Conservation (phyloP, 768 basidiomycete species). For the Kwoniella mangroviensis region DNA sequence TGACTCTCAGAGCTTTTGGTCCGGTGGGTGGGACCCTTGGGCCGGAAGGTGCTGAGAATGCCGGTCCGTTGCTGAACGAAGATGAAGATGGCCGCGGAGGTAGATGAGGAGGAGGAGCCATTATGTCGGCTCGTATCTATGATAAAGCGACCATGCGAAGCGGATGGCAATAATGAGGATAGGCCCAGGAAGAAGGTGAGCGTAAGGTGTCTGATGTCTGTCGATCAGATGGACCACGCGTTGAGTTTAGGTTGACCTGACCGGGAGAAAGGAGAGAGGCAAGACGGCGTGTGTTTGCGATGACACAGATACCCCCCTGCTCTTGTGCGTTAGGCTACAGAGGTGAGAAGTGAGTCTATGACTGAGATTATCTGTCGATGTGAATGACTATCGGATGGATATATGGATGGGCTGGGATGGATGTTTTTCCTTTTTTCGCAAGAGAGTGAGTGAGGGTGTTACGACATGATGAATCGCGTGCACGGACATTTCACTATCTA, state of each 20-base stretch:
- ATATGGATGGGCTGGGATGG: too few relatives aligned
- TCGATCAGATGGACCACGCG: not conserved
- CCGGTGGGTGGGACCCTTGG: conserved; percentile 29
- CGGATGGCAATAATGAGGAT: not conserved
- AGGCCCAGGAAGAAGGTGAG: too few relatives aligned
- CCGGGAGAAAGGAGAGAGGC: not conserved
- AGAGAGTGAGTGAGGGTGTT: too few relatives aligned
- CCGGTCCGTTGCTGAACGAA: too few relatives aligned
- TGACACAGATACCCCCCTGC: too few relatives aligned
- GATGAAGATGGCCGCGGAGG: not conserved
- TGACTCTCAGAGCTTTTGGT: conserved; percentile 26
- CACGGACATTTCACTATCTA: too few relatives aligned
- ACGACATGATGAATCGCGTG: too few relatives aligned
- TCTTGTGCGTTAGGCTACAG: too few relatives aligned
- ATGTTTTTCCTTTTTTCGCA: too few relatives aligned
- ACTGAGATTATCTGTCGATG: too few relatives aligned
- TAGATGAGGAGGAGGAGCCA: conserved; percentile 24
- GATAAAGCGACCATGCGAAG: conserved; percentile 2
- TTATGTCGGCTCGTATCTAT: conserved; percentile 12
- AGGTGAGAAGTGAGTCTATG: too few relatives aligned
- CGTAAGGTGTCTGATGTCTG: not conserved
- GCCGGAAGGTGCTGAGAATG: not conserved
- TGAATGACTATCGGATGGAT: too few relatives aligned
- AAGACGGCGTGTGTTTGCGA: not conserved
- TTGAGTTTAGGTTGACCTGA: not conserved